These are phyloP conservation scores for Carex parvula DNA, from an alignment of 176 grass and related monocot species.

Conservation along the genomic window DNA sequence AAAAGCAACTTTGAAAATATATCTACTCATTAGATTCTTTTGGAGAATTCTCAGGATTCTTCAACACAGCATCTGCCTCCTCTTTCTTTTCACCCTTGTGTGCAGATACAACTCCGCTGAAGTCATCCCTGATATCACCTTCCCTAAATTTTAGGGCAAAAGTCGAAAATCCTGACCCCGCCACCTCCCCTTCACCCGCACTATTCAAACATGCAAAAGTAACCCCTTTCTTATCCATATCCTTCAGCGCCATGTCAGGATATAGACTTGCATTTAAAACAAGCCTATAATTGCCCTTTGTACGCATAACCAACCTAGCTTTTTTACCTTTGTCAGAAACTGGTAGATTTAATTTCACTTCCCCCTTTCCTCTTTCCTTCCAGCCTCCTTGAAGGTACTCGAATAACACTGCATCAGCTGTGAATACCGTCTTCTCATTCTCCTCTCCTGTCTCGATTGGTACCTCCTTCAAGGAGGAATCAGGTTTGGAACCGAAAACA, in stretches of 20 bases:
- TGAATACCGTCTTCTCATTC: conserved; percentile 67
- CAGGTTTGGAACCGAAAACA: conserved; percentile 22
- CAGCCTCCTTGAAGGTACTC: conserved; percentile 85
- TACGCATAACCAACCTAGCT: conserved; percentile 76
- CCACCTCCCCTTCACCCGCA: conserved; percentile 44
- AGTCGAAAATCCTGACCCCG: conserved; percentile 36
- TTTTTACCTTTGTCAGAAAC: conserved; percentile 48
- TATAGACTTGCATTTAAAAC: conserved; percentile 83
- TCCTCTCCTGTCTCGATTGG: conserved; percentile 98
- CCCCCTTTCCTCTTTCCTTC: conserved; percentile 98
- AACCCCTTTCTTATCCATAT: conserved; percentile 96
- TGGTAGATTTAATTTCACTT: conserved; percentile 76
- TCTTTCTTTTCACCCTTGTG: conserved; percentile 22
- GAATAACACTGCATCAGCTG: conserved; percentile 70
- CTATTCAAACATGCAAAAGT: conserved; percentile 93
- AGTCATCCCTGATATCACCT: conserved; percentile 58
- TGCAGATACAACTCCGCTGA: conserved; percentile 31
- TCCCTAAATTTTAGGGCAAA: conserved; percentile 97
- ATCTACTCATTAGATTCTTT: conserved; percentile 18
- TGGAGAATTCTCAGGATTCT: conserved; percentile 19
- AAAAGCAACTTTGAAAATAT: not conserved
- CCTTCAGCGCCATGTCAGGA: conserved; percentile 73
- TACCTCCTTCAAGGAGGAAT: conserved; percentile 65
- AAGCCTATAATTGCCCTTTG: conserved; percentile 83
- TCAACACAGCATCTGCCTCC: conserved; percentile 9